These are phyloP conservation scores for Coprinopsis marcescibilis DNA, from an alignment of 768 basidiomycete species.

Conservation along the genomic window DNA sequence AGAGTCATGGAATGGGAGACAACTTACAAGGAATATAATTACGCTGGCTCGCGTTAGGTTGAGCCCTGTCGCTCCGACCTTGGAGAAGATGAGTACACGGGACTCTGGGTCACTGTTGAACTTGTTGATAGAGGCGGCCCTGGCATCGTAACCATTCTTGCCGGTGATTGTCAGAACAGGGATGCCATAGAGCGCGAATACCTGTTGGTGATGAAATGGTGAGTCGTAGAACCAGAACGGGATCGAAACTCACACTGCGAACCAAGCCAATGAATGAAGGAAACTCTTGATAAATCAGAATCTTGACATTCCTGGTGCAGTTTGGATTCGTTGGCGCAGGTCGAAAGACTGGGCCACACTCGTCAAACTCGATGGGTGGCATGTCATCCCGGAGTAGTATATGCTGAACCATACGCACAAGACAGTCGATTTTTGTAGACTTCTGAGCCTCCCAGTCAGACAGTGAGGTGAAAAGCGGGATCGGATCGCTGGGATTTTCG, in stretches of 20 bases:
- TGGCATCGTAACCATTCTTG: conserved; percentile 4
- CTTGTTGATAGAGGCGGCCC: conserved; percentile 9
- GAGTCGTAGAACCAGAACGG: neutral
- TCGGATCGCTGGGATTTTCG: conserved; percentile 2
- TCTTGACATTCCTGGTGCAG: neutral
- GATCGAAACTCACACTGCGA: conserved; percentile 13
- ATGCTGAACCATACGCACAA: conserved; percentile 11
- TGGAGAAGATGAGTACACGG: conserved; percentile 18
- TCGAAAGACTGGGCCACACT: conserved; percentile 14
- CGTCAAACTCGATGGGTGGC: conserved; percentile 11
- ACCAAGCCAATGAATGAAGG: conserved; percentile 15
- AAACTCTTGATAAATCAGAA: conserved; percentile 20
- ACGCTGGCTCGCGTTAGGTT: conserved; percentile 18
- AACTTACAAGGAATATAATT: conserved; percentile 21
- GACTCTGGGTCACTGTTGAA: conserved; percentile 9
- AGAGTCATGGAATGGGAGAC: neutral
- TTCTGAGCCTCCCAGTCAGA: conserved; percentile 12
- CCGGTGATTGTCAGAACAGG: conserved; percentile 13
- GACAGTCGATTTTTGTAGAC: conserved; percentile 18
- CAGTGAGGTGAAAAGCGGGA: conserved; percentile 13
- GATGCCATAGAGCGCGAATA: neutral
- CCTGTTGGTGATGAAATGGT: neutral
- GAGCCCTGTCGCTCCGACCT: conserved; percentile 18
- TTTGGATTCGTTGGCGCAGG: conserved; percentile 1
- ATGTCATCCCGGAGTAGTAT: conserved; percentile 15